Conservation (phyloP, 495 filamentous ascomycete species). For the Rhypophila decipiens region DNA sequence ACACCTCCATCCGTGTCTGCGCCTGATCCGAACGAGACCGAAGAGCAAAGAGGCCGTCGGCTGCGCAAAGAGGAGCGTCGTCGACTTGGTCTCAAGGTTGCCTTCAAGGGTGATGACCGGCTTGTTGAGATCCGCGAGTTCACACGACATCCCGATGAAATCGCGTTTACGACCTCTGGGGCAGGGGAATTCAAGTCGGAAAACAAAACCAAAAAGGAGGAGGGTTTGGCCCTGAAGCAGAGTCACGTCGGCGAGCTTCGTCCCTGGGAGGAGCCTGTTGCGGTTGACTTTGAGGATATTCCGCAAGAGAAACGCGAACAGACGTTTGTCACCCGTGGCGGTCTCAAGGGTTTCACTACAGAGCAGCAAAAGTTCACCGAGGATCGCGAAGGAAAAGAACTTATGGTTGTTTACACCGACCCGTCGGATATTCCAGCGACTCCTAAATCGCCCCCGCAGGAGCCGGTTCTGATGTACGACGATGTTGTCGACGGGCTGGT, state of each 20-base stretch:
- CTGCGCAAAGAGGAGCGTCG: constrained; percentile 73
- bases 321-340: constrained; percentile 60
- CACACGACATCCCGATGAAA: constrained; percentile 74
- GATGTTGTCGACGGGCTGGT: constrained; percentile 9
- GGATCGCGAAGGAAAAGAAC: constrained; percentile 65
- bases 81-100: constrained; percentile 60
- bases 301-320: constrained; percentile 42
- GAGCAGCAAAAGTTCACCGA: constrained; percentile 62
- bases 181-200: constrained; percentile 64
- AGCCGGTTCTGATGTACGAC: constrained; percentile 6
- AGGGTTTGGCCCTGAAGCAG: constrained; percentile 74
- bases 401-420: constrained; percentile 77
- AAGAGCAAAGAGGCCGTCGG: constrained; percentile 65
- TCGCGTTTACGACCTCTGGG: constrained; percentile 62
- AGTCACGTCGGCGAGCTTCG: constrained; percentile 39
- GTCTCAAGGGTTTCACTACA: constrained; percentile 50
- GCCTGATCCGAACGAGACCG: constrained; percentile 57
- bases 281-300: constrained; percentile 52
- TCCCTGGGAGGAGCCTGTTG: constrained; percentile 29
- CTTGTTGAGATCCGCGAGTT: constrained; percentile 69
- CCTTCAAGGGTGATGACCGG: constrained; percentile 59
- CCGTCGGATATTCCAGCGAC: constrained; percentile 67
- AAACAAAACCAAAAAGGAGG: constrained; percentile 33
- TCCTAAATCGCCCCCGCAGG: constrained; percentile 61
- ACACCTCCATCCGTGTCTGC: constrained; percentile 41